These are phyloP conservation scores for Trypanosoma conorhini DNA, from an alignment of 208 protist species.

Conservation along the genomic window DNA sequence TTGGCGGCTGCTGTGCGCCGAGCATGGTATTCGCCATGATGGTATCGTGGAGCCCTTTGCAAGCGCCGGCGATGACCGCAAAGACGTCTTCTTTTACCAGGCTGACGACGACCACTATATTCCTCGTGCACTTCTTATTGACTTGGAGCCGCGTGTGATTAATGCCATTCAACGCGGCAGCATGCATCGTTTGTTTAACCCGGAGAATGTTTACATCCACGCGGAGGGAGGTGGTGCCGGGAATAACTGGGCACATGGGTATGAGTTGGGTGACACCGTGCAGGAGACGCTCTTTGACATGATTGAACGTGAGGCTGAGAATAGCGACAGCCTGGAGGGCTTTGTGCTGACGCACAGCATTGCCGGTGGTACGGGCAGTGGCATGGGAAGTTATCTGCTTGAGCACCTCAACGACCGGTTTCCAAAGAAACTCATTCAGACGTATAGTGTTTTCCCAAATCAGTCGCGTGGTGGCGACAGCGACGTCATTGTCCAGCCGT, in stretches of 20 bases:
- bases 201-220: conserved; percentile 99
- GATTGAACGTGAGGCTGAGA: conserved; percentile 99
- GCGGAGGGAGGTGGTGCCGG: conserved; percentile 97
- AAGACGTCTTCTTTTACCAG: conserved; percentile 99
- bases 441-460: conserved; percentile 99
- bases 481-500: conserved; percentile 99
- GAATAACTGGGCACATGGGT: conserved; percentile 99
- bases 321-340: conserved; percentile 97
- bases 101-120: conserved; percentile 99
- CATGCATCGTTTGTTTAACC: conserved; percentile 98
- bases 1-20: conserved; percentile 98
- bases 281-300: conserved; percentile 98
- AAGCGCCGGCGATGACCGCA: conserved; percentile 95
- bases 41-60: conserved; percentile 96
- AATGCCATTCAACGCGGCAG: conserved; percentile 91
- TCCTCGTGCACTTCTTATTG: conserved; percentile 98
- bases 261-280: conserved; percentile 90
- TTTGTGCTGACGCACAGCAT: conserved; percentile 99
- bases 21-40: conserved; percentile 98
- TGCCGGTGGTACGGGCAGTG: conserved; percentile 99
- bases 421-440: conserved; percentile 99
- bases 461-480: conserved; percentile 66
- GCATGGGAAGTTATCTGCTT: conserved; percentile 99
- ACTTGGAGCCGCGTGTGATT: conserved; percentile 99
- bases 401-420: conserved; percentile 98